phyloP scores from a whole-genome alignment of 441 rosid genomes.

The Erodium trifolium region DNA sequence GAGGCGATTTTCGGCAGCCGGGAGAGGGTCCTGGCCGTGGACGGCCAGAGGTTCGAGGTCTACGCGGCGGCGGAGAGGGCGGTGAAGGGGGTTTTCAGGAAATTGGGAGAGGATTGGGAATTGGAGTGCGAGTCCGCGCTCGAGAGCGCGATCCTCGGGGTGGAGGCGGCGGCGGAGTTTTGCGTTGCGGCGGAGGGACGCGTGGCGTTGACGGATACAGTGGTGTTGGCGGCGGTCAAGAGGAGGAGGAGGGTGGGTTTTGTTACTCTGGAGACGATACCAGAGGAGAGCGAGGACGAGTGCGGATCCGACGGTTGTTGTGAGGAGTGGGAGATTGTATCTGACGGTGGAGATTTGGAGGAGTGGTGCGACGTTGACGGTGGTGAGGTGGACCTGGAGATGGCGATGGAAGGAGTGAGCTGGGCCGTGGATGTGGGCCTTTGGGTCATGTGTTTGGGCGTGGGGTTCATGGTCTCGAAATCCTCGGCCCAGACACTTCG shows the following conservation, averaged over 20 bases:
- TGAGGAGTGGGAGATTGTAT: constrained; percentile 16
- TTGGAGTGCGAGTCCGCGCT: constrained; percentile 47
- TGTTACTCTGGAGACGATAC: neutral
- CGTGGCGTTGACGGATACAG: constrained; percentile 35
- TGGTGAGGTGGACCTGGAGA: constrained; percentile 17
- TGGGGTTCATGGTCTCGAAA: constrained; percentile 62
- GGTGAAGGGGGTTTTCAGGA: constrained; percentile 46
- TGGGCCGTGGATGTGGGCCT: constrained; percentile 85
- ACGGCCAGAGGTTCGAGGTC: constrained; percentile 63
- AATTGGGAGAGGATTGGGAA: constrained; percentile 39
- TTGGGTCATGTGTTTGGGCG: constrained; percentile 52
- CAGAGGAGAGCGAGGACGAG: constrained; percentile 78
- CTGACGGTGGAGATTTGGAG: constrained; percentile 21
- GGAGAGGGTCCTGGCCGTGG: constrained; percentile 42
- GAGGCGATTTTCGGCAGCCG: constrained; percentile 51
- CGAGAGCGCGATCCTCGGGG: constrained; percentile 21
- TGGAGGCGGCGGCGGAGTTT: constrained; percentile 33
- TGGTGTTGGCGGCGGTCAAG: constrained; percentile 28
- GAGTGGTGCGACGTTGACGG: constrained; percentile 23
- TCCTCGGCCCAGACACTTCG: constrained; percentile 49
- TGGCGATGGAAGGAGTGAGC: constrained; percentile 40
- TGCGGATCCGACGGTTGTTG: constrained; percentile 25
- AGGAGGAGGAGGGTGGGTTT: constrained; percentile 24
- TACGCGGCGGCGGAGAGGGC: constrained; percentile 49
- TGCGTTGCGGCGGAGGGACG: constrained; percentile 56